Evolutionary conservation across 2,329 filamentous ascomycete species (phyloP).

Genomic region (Sclerotiophoma versabilis): DNA sequence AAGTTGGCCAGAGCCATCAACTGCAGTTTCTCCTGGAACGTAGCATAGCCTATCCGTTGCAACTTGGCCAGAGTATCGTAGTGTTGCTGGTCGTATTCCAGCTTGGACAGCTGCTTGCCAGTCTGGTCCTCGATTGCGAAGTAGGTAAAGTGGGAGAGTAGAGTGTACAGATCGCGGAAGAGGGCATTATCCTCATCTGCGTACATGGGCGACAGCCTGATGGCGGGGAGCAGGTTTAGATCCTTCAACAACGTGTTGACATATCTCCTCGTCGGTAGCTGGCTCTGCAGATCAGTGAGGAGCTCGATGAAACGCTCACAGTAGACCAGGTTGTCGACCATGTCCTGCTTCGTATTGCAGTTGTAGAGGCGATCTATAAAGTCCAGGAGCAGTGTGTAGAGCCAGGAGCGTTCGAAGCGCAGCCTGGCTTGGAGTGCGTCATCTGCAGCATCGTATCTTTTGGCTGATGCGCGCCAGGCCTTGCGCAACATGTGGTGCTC

Average conservation of each 20-base stretch:
- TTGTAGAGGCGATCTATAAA: conserved; percentile 78
- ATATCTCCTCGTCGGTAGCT: conserved; percentile 91
- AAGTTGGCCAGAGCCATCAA: conserved; percentile 93
- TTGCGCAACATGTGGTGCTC: conserved; percentile 79
- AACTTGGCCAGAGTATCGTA: conserved; percentile 78
- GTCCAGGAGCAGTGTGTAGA: conserved; percentile 84
- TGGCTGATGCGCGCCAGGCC: conserved; percentile 85
- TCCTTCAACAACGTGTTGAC: conserved; percentile 89
- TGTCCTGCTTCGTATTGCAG: conserved; percentile 39
- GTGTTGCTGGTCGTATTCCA: conserved; percentile 80
- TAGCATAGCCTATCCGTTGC: conserved; percentile 77
- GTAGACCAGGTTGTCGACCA: conserved; percentile 73
- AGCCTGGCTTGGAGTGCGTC: conserved; percentile 78
- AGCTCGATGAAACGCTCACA: conserved; percentile 95
- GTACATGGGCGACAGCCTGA: conserved; percentile 80
- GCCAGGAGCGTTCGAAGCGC: conserved; percentile 91
- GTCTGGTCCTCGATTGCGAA: conserved; percentile 94
- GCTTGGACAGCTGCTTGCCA: conserved; percentile 74
- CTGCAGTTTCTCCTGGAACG: conserved; percentile 88
- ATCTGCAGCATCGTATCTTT: conserved; percentile 87
- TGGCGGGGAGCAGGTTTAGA: conserved; percentile 78
- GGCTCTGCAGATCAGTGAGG: conserved; percentile 87
- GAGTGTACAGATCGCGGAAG: conserved; percentile 77
- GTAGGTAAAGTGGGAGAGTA: conserved; percentile 86
- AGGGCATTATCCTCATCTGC: conserved; percentile 76